phyloP scores from a whole-genome alignment of 1,284 basidiomycete species.

The Coniferiporia sulphurascens region DNA sequence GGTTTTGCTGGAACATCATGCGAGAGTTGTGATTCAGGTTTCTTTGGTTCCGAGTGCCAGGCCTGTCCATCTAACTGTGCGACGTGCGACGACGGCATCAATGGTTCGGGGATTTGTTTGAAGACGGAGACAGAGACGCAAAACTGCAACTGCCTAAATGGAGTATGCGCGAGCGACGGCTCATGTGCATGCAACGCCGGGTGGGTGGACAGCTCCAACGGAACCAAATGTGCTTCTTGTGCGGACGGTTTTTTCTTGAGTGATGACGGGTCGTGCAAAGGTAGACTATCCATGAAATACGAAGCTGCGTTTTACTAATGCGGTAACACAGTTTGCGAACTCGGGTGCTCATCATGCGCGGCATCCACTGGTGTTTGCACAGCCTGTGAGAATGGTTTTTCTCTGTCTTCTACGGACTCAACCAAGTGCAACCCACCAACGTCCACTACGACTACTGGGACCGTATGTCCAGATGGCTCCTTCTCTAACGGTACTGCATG shows the following conservation, averaged over 20 bases:
- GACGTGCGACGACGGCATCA: slow-evolving; percentile 71
- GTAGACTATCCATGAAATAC: slow-evolving; percentile 33
- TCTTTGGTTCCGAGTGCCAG: slow-evolving; percentile 67
- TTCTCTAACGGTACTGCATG: slow-evolving; percentile 59
- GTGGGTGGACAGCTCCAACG: slow-evolving; percentile 65
- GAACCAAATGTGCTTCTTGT: slow-evolving; percentile 70
- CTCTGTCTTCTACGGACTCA: slow-evolving; percentile 57
- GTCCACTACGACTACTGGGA: slow-evolving; percentile 43
- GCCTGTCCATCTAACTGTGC: slow-evolving; percentile 63
- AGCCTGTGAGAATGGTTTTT: slow-evolving; percentile 64
- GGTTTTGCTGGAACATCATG: slow-evolving; percentile 76
- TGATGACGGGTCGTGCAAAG: slow-evolving; percentile 64
- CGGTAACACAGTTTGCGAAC: slow-evolving; percentile 48
- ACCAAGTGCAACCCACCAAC: slow-evolving; percentile 58
- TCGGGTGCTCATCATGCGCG: slow-evolving; percentile 67
- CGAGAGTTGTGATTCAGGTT: slow-evolving; percentile 65
- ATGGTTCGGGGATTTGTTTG: slow-evolving; percentile 65
- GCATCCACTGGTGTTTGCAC: slow-evolving; percentile 63
- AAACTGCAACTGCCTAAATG: slow-evolving; percentile 75
- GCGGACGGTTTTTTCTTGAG: slow-evolving; percentile 68
- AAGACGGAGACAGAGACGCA: slow-evolving; percentile 47
- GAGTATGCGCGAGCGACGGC: slow-evolving; percentile 59
- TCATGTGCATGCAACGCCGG: slow-evolving; percentile 72
- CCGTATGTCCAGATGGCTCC: slow-evolving; percentile 56
- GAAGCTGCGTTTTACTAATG: neutral